These are phyloP conservation scores for Adansonia rubrostipa DNA, from an alignment of 441 rosid species.

Conservation along the genomic window DNA sequence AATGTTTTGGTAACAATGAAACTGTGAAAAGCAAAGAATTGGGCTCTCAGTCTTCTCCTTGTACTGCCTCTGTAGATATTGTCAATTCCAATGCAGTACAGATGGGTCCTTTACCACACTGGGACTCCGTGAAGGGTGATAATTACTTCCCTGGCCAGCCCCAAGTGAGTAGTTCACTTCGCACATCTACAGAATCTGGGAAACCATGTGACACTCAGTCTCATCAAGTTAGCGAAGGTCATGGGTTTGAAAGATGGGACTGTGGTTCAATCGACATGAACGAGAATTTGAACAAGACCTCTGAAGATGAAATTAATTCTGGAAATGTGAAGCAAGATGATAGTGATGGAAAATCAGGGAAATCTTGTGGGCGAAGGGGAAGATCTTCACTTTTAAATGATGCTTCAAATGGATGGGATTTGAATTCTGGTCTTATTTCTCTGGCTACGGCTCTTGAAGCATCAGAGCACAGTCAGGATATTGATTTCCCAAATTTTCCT, in stretches of 20 bases:
- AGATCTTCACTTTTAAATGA: conserved; percentile 48
- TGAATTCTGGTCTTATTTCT: conserved; percentile 47
- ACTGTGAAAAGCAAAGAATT: conserved; percentile 30
- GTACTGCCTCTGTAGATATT: conserved; percentile 41
- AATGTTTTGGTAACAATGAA: conserved; percentile 39
- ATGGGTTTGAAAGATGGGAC: conserved; percentile 44
- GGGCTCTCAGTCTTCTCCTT: conserved; percentile 43
- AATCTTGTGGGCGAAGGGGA: conserved; percentile 67
- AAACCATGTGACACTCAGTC: conserved; percentile 43
- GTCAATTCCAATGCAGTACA: conserved; percentile 41
- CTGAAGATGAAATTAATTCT: conserved; percentile 38
- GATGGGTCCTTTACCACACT: conserved; percentile 34
- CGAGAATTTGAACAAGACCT: conserved; percentile 33
- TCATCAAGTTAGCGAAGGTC: conserved; percentile 33
- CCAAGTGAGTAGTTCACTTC: conserved; percentile 47
- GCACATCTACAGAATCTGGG: conserved; percentile 45
- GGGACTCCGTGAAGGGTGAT: conserved; percentile 42
- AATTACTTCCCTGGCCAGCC: conserved; percentile 44
- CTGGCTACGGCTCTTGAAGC: conserved; percentile 43
- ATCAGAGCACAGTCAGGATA: conserved; percentile 48
- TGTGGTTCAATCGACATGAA: conserved; percentile 37
- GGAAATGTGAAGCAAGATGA: conserved; percentile 50
- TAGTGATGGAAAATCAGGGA: conserved; percentile 50
- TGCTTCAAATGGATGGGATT: conserved; percentile 57
- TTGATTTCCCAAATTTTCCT: conserved; percentile 56